These are phyloP conservation scores for Coleophoma eucalyptorum DNA, from an alignment of 2,329 filamentous ascomycete species.

Conservation along the genomic window DNA sequence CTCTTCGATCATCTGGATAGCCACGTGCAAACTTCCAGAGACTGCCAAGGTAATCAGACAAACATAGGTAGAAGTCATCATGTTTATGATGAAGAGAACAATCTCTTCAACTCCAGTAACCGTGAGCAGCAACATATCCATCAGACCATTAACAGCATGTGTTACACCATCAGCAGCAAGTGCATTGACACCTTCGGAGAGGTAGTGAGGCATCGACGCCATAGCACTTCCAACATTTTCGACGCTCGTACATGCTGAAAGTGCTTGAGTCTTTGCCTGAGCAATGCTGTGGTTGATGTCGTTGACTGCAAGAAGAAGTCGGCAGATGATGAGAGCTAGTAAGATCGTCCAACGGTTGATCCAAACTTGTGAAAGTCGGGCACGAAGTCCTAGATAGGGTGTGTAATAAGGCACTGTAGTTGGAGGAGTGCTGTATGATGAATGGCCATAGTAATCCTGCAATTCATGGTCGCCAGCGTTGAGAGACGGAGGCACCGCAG, in stretches of 20 bases:
- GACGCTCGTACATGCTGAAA: constrained; percentile 86
- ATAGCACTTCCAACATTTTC: constrained; percentile 91
- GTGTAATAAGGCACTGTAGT: constrained; percentile 69
- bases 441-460: constrained; percentile 16
- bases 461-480: constrained; percentile 24
- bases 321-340: constrained; percentile 77
- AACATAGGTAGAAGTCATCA: constrained; percentile 84
- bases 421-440: constrained; percentile 23
- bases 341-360: constrained; percentile 97
- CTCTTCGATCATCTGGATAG: constrained; percentile 56
- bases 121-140: constrained; percentile 72
- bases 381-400: constrained; percentile 86
- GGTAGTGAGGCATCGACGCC: constrained; percentile 97
- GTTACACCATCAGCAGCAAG: constrained; percentile 78
- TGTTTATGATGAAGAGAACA: constrained; percentile 87
- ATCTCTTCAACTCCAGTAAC: constrained; percentile 83
- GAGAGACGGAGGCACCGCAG: constrained; percentile 32
- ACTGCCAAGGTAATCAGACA: constrained; percentile 85
- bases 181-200: constrained; percentile 84
- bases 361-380: constrained; percentile 92
- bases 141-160: constrained; percentile 74
- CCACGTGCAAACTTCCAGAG: constrained; percentile 72
- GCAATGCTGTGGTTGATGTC: constrained; percentile 70
- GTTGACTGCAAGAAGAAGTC: constrained; percentile 72
- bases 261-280: constrained; percentile 74